Evolutionary conservation across 371 early-diverging fungal species (phyloP).

Genomic region (Capillidium heterosporum): DNA sequence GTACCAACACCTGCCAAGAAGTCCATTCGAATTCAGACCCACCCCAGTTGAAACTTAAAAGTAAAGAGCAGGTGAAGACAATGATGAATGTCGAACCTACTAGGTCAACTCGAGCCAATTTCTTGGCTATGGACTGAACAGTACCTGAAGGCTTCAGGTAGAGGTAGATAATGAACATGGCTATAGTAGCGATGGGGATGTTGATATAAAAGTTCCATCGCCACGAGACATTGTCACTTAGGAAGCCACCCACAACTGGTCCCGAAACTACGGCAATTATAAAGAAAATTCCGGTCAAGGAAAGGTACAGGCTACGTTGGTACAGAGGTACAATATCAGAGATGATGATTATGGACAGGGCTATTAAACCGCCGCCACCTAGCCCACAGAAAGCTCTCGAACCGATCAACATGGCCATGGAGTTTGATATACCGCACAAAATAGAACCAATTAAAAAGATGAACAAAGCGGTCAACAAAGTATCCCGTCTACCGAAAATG

Average conservation of each 20-base stretch:
- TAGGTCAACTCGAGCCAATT: slow-evolving; percentile 15
- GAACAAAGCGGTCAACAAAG: slow-evolving; percentile 29
- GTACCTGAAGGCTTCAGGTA: slow-evolving; percentile 13
- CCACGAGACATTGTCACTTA: slow-evolving; percentile 22
- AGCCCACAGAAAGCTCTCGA: slow-evolving; percentile 44
- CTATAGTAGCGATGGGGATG: slow-evolving; percentile 12
- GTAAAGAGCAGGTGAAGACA: background rate
- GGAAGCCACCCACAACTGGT: slow-evolving; percentile 25
- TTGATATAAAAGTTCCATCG: slow-evolving; percentile 31
- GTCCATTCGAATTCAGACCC: slow-evolving; percentile 22
- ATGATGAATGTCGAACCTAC: slow-evolving; percentile 13
- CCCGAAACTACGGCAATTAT: slow-evolving; percentile 19
- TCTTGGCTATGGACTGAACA: slow-evolving; percentile 12
- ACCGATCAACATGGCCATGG: slow-evolving; percentile 35
- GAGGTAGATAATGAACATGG: slow-evolving; percentile 11
- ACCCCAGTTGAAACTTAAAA: slow-evolving; percentile 50
- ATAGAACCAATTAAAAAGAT: slow-evolving; percentile 34
- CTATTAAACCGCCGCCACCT: slow-evolving; percentile 38
- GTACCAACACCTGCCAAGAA: slow-evolving; percentile 23
- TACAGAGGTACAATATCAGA: slow-evolving; percentile 6
- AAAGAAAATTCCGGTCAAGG: slow-evolving; percentile 12
- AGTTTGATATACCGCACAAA: slow-evolving; percentile 31
- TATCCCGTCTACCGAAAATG: slow-evolving; percentile 43
- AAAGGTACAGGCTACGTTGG: background rate
- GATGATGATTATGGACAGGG: slow-evolving; percentile 26